Base-by-base conservation (phyloP, 129 eudicot species). In the Flaveria ramosissima region DNA sequence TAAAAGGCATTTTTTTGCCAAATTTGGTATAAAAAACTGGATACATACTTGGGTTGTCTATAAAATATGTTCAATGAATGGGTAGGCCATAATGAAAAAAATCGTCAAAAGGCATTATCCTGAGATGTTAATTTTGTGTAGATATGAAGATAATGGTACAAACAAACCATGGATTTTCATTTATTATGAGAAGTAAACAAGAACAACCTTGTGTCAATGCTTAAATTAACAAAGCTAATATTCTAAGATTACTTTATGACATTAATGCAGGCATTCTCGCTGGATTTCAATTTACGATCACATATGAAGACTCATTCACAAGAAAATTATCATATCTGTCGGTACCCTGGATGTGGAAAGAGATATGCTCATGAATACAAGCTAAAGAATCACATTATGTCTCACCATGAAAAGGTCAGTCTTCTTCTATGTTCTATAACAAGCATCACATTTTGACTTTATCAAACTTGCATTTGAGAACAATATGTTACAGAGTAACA, bases 221-320 rank as follows among this genome's bases (percentile, higher is more conserved):
- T 30, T 30, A 30, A 30, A 30, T 3, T 30, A 30, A 30, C 36
- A 4, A 30, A 30, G 36, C 36, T 30, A 4, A 30, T 30, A 30
- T 30, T 27, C 36, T 30, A 30, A 16, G 23, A 8, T 8, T 16
- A 53, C 12, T 62, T 9, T 46, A 12, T 57, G 17, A 50, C 71
- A 15, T 71, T 89, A 30, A 30, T 30, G 91, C 91, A 93, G 98
- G 98, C 98, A 14, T 93, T 93, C 82, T 93, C 98, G 9, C 81
- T 93, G 86, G 98, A 93, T 87, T 93, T 93, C 71, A 93, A 93
- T 80, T 68, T 90, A 56, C 87, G 96, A 81, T 90, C 98, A 41
- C 97, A 93, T 73, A 93, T 93, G 96, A 93, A 89, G 80, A 93
- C 98, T 9, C 98, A 93, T 86, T 90, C 98, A 26, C 98, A 93